A percentile compares a stretch with the other conserved stretches of the same genome.
Conservation (phyloP, 805 yeast genomes). For the Jamesozyma hellenica region DNA sequence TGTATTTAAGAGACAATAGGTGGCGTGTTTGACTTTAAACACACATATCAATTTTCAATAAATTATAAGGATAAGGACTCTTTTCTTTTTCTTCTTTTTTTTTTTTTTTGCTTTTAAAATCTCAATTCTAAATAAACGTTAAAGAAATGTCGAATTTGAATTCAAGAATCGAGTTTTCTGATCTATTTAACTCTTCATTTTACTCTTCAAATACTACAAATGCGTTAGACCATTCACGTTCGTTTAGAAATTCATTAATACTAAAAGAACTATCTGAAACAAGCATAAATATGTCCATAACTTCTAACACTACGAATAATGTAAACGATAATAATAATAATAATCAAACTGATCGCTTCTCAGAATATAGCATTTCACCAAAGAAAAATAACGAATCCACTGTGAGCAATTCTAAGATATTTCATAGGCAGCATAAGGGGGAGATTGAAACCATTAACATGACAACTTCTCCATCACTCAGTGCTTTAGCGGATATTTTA, state of each 20-base stretch:
- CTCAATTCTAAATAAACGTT: no score
- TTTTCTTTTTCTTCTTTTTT: no score
- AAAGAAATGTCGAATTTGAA: no score
- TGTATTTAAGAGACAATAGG: no score
- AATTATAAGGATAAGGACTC: no score
- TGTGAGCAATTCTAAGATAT: neutral
- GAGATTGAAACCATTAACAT: slow-evolving; percentile 27
- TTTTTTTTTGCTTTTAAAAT: no score
- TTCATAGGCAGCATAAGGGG: neutral
- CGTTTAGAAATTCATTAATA: slow-evolving; percentile 27
- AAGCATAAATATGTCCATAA: slow-evolving; percentile 3
- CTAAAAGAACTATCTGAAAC: slow-evolving; percentile 21
- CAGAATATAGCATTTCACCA: neutral
- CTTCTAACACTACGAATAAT: neutral
- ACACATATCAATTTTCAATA: no score
- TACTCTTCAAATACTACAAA: slow-evolving; percentile 24
- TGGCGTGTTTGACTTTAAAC: no score
- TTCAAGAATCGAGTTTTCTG: slow-evolving; percentile 5
- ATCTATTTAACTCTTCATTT: slow-evolving; percentile 20
- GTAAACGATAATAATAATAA: neutral
- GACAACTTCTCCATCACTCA: slow-evolving; percentile 36
- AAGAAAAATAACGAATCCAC: neutral
- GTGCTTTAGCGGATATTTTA: slow-evolving; percentile 34
- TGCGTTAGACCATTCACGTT: slow-evolving; percentile 26
- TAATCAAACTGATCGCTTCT: neutral